These are phyloP conservation scores for Cadophora luteo-olivacea DNA, from an alignment of 2,329 filamentous ascomycete species.

Conservation along the genomic window DNA sequence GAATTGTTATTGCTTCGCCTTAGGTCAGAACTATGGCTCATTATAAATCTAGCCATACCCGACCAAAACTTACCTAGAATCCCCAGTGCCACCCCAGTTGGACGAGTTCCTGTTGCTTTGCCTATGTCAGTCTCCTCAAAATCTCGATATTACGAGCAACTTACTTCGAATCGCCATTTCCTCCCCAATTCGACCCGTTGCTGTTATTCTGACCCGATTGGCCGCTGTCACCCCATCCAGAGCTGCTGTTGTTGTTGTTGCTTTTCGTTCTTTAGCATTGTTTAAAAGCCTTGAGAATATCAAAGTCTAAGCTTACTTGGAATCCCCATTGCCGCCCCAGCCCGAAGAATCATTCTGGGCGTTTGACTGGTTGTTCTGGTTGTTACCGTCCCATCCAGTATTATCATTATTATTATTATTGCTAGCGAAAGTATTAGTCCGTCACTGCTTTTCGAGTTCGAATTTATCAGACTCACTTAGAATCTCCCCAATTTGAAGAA, in stretches of 20 bases:
- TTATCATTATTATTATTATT: not conserved
- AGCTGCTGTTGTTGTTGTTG: constrained; percentile 15
- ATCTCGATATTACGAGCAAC: not conserved
- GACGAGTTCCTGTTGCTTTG: not conserved
- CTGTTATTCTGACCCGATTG: not conserved
- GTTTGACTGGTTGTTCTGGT: not conserved
- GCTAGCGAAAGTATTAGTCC: not conserved
- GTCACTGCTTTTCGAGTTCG: not conserved
- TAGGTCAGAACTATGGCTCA: not conserved
- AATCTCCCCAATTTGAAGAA: constrained; percentile 2
- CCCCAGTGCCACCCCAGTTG: constrained; percentile 2
- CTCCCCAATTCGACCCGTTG: not conserved
- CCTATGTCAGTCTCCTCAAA: not conserved
- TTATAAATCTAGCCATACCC: not conserved
- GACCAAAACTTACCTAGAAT: constrained; percentile 3
- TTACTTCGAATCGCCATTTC: not conserved
- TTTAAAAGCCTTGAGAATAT: not conserved
- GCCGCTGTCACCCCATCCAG: not conserved
- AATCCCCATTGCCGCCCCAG: not conserved
- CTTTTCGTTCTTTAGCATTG: not conserved
- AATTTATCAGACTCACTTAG: not conserved
- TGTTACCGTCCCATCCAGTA: not conserved
- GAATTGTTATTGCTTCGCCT: not conserved
- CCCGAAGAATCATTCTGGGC: not conserved
- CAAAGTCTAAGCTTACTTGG: not conserved